Percentiles rank a stretch among this genome's conserved stretches.
phyloP scores from a whole-genome alignment of 225 moss, liverwort and hornwort genomes.

The Pseudoscleropodium purum region DNA sequence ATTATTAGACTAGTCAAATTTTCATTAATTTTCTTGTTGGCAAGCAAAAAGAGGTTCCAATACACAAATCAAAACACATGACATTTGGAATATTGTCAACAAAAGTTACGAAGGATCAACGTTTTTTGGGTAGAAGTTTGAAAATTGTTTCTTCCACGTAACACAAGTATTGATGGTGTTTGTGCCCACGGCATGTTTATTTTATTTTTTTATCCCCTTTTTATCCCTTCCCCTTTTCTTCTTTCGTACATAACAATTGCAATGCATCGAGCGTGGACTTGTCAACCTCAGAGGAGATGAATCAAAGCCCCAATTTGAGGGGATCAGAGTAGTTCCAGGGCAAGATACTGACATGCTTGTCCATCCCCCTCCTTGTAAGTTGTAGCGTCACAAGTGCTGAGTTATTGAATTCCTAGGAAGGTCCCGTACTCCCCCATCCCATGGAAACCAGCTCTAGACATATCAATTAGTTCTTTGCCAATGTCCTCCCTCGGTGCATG shows the following conservation, averaged over 20 bases:
- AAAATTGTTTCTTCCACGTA: not conserved
- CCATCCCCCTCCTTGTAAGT: not conserved
- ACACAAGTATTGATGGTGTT: no score
- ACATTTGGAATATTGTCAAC: accelerated
- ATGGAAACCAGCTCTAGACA: not conserved
- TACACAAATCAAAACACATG: accelerated
- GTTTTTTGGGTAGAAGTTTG: not conserved
- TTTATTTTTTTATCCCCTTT: accelerated
- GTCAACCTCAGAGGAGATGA: not conserved
- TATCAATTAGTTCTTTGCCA: not conserved
- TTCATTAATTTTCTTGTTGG: not conserved
- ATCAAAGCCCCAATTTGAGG: not conserved
- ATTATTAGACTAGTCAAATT: not conserved
- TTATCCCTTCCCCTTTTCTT: no score
- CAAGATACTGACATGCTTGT: not conserved
- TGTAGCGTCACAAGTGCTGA: no score
- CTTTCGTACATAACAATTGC: not conserved
- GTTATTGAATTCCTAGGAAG: no score
- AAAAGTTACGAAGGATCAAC: no score
- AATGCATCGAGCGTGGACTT: not conserved
- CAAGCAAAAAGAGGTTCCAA: not conserved
- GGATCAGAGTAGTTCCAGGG: not conserved
- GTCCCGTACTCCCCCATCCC: not conserved
- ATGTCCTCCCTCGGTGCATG: not conserved
- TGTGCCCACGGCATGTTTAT: not conserved